phyloP scores from a whole-genome alignment of 176 grass and related monocot genomes.

The Bonia amplexicaulis region DNA sequence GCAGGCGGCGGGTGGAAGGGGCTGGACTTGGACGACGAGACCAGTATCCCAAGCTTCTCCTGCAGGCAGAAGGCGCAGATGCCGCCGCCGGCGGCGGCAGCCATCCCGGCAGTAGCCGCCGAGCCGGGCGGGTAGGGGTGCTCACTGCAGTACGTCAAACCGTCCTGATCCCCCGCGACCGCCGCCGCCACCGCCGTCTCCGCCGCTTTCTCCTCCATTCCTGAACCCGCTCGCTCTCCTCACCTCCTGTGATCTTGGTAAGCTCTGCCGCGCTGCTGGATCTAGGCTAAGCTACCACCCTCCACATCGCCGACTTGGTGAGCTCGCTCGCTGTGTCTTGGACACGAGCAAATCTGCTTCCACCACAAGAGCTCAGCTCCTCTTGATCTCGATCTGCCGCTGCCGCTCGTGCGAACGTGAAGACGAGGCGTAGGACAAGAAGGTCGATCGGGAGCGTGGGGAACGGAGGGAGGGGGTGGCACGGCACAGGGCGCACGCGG shows the following conservation, averaged over 20 bases:
- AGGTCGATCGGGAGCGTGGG: neutral
- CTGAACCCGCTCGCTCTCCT: neutral
- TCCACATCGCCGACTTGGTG: neutral
- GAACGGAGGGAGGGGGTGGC: neutral
- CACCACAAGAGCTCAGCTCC: neutral
- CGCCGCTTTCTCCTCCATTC: conserved; percentile 44
- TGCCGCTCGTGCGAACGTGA: neutral
- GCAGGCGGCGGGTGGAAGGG: conserved; percentile 58
- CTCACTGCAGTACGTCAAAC: conserved; percentile 66
- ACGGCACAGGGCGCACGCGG: conserved; percentile 21
- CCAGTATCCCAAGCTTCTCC: conserved; percentile 97
- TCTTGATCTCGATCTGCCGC: conserved; percentile 7
- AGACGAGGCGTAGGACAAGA: neutral
- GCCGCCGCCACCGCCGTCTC: neutral
- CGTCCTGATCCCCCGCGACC: conserved; percentile 36
- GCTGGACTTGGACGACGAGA: conserved; percentile 85
- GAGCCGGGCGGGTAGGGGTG: conserved; percentile 74
- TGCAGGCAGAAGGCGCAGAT: conserved; percentile 98
- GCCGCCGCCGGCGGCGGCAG: conserved; percentile 41
- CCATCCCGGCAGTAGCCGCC: conserved; percentile 32
- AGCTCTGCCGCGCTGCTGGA: neutral
- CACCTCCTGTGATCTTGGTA: neutral
- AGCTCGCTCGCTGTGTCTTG: neutral
- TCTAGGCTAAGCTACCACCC: conserved; percentile 7
- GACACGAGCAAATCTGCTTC: neutral